Evolutionary conservation across 1,284 basidiomycete species (phyloP), one percentile per base, ranked within the genome.

Genomic region (Sporisorium reilianum): DNA sequence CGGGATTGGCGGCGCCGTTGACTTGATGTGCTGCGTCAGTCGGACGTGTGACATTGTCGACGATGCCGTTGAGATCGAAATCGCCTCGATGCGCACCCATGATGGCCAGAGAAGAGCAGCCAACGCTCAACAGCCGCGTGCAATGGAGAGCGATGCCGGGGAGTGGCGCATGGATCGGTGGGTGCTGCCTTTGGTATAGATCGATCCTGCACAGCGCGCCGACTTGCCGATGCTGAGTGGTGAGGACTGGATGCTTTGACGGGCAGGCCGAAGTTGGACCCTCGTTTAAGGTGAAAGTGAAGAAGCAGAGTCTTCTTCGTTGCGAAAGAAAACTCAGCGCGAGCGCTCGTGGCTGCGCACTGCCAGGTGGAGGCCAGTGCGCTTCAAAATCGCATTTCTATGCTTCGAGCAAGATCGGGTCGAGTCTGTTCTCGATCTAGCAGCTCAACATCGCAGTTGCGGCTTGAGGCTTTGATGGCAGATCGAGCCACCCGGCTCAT

Each of bases 321-420:
- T 41, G 36, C 18, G 44, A 62, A 36, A 32, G n/a, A 38, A 32
- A 16, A n/a, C n/a, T n/a, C n/a, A n/a, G n/a, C n/a, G n/a, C n/a
- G n/a, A n/a, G 14, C 34, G 22, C 30, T 36, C 32, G 46, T 53
- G 26, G 28, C 14, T 28, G 41, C 22, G 38, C n/a, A 2, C 18
- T 10, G 45, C 42, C 32, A 62, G 54, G 65, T 68, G 65, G 65
- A 68, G 65, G 65, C 65, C 65, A 68, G 60, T 68, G 65, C 60
- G 38, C 38, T 5, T 55, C 23, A 7, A 55, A 56, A 45, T 52
- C 57, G 38, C 30, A 48, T 38, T 6, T 18, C 10, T 18, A 3
- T 30, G 46, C 46, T 0, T 22, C 18, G 16, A 14, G 10, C n/a
- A 18, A 44, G 54, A 66, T 66, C 64, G 57, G 64, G 64, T 10